Conservation (phyloP, 2,329 filamentous ascomycete genomes). For the Laburnicola sp. region DNA sequence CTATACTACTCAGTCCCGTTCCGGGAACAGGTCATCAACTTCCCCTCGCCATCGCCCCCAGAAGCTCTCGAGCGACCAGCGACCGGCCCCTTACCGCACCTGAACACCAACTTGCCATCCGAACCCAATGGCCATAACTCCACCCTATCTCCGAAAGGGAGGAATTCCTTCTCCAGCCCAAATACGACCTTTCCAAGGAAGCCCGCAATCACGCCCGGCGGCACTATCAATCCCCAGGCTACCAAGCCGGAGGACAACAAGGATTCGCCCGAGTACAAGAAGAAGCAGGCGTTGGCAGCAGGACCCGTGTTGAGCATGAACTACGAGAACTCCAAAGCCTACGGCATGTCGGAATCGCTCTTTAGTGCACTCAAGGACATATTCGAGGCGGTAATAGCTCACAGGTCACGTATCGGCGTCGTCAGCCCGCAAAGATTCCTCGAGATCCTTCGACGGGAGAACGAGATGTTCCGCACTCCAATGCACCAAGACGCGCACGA, state of each 20-base stretch:
- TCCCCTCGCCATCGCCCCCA: conserved; percentile 72
- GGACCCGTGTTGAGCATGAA: conserved; percentile 85
- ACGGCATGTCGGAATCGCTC: conserved; percentile 92
- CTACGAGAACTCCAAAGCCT: conserved; percentile 75
- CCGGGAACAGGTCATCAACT: conserved; percentile 90
- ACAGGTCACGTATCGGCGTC: conserved; percentile 80
- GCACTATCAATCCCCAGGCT: conserved; percentile 58
- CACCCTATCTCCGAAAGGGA: conserved; percentile 61
- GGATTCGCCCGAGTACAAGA: conserved; percentile 95
- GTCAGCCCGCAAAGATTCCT: conserved; percentile 90
- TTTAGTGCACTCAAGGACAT: conserved; percentile 97
- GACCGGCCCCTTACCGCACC: conserved; percentile 37
- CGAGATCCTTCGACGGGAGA: conserved; percentile 89
- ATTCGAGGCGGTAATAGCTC: conserved; percentile 85
- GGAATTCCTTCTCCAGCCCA: conserved; percentile 41
- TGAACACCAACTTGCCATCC: conserved; percentile 45
- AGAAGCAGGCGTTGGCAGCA: conserved; percentile 87
- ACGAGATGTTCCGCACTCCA: conserved; percentile 94
- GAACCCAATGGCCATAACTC: conserved; percentile 41
- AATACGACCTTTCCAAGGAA: conserved; percentile 40
- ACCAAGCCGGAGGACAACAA: conserved; percentile 86
- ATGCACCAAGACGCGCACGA: conserved; percentile 99
- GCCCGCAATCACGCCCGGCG: conserved; percentile 50
- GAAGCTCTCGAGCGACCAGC: conserved; percentile 66
- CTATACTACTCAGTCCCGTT: conserved; percentile 95